Conservation (phyloP, 2,329 filamentous ascomycete species). For the Trichoderma gracile region DNA sequence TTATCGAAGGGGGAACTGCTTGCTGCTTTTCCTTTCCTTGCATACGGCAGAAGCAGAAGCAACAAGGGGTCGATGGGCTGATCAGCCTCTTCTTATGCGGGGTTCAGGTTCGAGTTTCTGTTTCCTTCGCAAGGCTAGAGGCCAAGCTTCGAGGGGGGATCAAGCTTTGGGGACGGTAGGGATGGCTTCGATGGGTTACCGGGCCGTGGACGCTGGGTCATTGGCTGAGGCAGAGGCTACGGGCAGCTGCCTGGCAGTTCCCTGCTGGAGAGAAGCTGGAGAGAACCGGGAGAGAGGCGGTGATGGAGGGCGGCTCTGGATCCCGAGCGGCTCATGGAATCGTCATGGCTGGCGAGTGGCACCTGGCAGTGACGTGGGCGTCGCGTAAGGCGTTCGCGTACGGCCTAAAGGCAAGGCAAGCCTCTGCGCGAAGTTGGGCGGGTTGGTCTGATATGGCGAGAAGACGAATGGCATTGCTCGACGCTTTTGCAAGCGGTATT, state of each 20-base stretch:
- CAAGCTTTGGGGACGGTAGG: neutral
- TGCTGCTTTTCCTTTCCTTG: neutral
- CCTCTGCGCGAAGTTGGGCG: neutral
- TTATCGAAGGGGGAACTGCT: neutral
- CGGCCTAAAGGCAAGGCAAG: neutral
- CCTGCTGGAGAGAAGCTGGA: neutral
- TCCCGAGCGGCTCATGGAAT: constrained; percentile 17
- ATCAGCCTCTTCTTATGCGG: constrained; percentile 16
- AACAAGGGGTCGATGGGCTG: constrained; percentile 3
- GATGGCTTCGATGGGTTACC: neutral
- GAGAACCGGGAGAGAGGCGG: neutral
- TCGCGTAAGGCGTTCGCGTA: constrained; percentile 25
- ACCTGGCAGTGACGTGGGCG: constrained; percentile 21
- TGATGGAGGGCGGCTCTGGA: constrained; percentile 22
- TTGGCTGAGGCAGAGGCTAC: constrained; percentile 7
- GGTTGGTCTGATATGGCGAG: neutral
- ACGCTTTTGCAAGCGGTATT: constrained; percentile 2
- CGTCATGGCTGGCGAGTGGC: constrained; percentile 25
- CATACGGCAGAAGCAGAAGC: constrained; percentile 3
- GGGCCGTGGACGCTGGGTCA: constrained; percentile 13
- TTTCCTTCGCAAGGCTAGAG: neutral
- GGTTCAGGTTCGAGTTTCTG: neutral
- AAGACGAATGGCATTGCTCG: neutral
- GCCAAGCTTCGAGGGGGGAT: neutral
- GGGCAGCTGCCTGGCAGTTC: neutral